These are phyloP conservation scores for Hypoxylon trugodes DNA, from an alignment of 495 filamentous ascomycete species.

Conservation along the genomic window DNA sequence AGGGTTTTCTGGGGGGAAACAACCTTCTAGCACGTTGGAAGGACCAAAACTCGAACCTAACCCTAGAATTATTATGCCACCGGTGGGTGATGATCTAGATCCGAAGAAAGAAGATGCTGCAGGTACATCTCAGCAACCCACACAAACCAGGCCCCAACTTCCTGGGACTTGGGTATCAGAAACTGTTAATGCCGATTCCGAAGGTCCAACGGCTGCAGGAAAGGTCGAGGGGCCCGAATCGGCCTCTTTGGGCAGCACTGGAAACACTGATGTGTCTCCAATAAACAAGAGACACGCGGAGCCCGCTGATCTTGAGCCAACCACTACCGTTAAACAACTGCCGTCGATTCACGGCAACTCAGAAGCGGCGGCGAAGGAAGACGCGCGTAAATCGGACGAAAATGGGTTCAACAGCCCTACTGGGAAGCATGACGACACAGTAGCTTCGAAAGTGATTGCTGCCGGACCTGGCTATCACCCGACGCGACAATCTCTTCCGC, in stretches of 20 bases:
- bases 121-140: constrained; percentile 27
- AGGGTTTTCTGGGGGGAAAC: constrained; percentile 20
- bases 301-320: constrained; percentile 37
- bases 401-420: constrained; percentile 15
- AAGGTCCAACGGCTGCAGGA: constrained; percentile 32
- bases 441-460: constrained; percentile 33
- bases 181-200: constrained; percentile 50
- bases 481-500: constrained; percentile 33
- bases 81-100: constrained; percentile 9
- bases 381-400: background rate
- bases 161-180: constrained; percentile 74
- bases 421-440: constrained; percentile 29
- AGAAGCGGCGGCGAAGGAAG: constrained; percentile 3
- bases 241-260: constrained; percentile 16
- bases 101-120: constrained; percentile 23
- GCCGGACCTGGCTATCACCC: constrained; percentile 26
- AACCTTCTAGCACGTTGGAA: constrained; percentile 23
- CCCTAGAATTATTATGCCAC: constrained; percentile 13
- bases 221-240: constrained; percentile 15
- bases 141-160: constrained; percentile 59
- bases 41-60: constrained; percentile 37
- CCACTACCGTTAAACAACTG: constrained; percentile 25
- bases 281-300: constrained; percentile 33
- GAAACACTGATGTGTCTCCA: constrained; percentile 29
- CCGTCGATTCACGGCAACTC: constrained; percentile 10